These are phyloP conservation scores for Pythium brachiatum DNA, from an alignment of 352 stramenopile genomes.

Conservation along the genomic window DNA sequence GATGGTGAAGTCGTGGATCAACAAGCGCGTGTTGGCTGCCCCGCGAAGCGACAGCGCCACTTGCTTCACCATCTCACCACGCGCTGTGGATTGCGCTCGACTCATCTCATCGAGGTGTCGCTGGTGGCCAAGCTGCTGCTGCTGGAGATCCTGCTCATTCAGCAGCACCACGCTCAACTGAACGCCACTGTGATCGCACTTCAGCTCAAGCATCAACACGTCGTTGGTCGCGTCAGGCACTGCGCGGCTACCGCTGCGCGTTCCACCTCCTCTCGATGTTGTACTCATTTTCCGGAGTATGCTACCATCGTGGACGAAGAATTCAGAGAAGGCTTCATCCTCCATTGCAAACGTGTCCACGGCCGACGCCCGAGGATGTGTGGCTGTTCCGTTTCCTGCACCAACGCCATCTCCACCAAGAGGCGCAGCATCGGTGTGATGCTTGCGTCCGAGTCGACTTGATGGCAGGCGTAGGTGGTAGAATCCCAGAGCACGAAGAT, in stretches of 20 bases:
- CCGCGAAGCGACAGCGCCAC: constrained; percentile 47
- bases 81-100: constrained; percentile 3
- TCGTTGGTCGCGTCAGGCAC: constrained; percentile 15
- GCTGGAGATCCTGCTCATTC: constrained; percentile 56
- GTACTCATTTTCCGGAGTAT: constrained; percentile 33
- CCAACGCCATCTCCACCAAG: neutral
- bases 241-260: constrained; percentile 15
- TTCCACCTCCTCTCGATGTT: neutral
- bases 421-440: neutral
- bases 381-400: neutral
- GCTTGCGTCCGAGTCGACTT: constrained; percentile 18
- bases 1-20: constrained; percentile 79
- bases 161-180: constrained; percentile 58
- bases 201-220: constrained; percentile 67
- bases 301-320: constrained; percentile 45
- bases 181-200: constrained; percentile 70
- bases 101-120: constrained; percentile 22
- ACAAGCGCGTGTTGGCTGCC: constrained; percentile 47
- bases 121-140: constrained; percentile 66
- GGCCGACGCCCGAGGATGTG: constrained; percentile 14
- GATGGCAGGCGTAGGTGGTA: constrained; percentile 47
- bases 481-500: constrained; percentile 69
- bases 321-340: constrained; percentile 60
- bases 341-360: constrained; percentile 36
- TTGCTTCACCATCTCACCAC: constrained; percentile 44